phyloP scores from a whole-genome alignment of 2,329 filamentous ascomycete species.

The Penicillium sp. region DNA sequence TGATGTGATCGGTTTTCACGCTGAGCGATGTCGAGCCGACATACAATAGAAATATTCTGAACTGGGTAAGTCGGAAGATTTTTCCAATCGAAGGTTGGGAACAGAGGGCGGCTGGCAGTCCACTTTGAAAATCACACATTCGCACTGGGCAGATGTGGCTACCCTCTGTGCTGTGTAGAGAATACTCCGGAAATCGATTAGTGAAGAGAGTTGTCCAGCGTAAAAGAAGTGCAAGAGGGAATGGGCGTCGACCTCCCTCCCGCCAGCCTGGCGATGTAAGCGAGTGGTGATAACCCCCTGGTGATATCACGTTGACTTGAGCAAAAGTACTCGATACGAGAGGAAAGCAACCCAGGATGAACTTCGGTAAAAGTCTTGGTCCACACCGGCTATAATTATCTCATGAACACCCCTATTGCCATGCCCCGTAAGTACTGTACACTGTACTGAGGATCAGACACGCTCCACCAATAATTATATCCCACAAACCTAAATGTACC shows the following conservation, averaged over 20 bases:
- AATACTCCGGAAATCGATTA: neutral
- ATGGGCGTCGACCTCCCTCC: no score
- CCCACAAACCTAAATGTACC: constrained; percentile 4
- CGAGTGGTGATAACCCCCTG: no score
- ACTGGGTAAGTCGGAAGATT: neutral
- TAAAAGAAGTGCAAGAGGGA: no score
- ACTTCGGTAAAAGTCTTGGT: neutral
- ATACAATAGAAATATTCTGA: neutral
- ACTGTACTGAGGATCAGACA: constrained; percentile 2
- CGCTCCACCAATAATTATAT: constrained; percentile 10
- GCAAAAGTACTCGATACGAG: no score
- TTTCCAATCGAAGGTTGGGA: neutral
- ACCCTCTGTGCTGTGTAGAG: neutral
- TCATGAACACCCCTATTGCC: constrained; percentile 7
- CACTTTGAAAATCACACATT: neutral
- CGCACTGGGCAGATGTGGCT: neutral
- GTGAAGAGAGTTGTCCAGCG: neutral
- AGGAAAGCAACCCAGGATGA: neutral
- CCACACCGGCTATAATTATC: constrained; percentile 3
- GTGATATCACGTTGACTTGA: no score
- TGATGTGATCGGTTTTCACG: neutral
- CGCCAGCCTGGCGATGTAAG: no score
- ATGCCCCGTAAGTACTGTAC: neutral
- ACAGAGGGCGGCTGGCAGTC: neutral
- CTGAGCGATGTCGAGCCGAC: neutral